Conservation (phyloP, 2,329 filamentous ascomycete species). For the Cercospora sp. region DNA sequence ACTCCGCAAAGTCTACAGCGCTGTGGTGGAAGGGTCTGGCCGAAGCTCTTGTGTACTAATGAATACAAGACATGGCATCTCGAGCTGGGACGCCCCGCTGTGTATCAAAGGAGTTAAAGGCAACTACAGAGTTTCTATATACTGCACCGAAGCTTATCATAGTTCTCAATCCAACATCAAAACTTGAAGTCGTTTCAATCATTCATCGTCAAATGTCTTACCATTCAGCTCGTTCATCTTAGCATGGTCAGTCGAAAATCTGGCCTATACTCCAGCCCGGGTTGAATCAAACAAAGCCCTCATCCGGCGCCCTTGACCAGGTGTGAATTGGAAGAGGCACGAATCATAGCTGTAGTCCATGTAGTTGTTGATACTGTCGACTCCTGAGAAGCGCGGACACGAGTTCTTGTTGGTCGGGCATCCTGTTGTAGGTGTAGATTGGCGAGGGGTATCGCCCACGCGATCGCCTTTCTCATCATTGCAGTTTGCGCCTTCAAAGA, state of each 20-base stretch:
- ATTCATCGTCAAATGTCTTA: not conserved
- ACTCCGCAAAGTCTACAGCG: not conserved
- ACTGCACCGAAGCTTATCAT: not conserved
- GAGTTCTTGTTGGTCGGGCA: conserved; percentile 52
- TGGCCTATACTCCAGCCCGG: not conserved
- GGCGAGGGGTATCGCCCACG: conserved; percentile 41
- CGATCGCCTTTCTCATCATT: conserved; percentile 34
- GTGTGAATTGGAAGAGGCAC: conserved; percentile 19
- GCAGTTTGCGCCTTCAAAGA: conserved; percentile 32
- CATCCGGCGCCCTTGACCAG: conserved; percentile 15
- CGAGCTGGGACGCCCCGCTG: not conserved
- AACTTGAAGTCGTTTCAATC: not conserved
- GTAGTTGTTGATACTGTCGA: conserved; percentile 56
- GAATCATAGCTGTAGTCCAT: conserved; percentile 46
- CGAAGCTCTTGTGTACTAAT: not conserved
- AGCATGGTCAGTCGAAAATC: not conserved
- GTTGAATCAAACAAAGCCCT: conserved; percentile 9
- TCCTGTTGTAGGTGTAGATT: conserved; percentile 46
- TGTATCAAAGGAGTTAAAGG: not conserved
- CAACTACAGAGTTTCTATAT: not conserved
- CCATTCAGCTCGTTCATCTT: not conserved
- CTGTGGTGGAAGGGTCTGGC: not conserved
- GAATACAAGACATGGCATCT: not conserved
- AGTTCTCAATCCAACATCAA: not conserved
- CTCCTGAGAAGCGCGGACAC: conserved; percentile 47